Evolutionary conservation across 352 stramenopile genomes (phyloP).

Genomic region (Achlya hypogyna): DNA sequence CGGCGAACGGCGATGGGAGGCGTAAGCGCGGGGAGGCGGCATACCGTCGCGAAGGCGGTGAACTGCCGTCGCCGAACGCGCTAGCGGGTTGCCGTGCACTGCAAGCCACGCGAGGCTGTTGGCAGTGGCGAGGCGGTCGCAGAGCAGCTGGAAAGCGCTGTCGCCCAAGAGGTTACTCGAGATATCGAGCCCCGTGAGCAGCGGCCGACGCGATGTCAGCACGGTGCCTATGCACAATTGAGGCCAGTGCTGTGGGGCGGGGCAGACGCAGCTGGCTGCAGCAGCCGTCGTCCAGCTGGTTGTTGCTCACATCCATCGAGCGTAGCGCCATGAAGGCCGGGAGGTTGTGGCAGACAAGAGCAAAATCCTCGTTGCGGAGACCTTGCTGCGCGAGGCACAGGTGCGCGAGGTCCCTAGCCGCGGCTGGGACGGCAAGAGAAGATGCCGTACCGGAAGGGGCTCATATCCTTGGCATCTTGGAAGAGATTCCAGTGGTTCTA

Average conservation of each 20-base stretch:
- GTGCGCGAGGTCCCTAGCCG: neutral
- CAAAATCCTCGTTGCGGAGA: neutral
- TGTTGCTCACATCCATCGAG: neutral
- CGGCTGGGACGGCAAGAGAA: neutral
- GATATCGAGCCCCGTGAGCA: neutral
- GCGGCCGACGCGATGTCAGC: neutral
- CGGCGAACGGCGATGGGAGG: neutral
- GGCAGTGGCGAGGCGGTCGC: neutral
- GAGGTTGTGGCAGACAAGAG: neutral
- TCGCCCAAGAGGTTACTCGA: neutral
- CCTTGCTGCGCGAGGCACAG: neutral
- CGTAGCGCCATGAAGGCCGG: neutral
- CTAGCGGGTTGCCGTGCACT: neutral
- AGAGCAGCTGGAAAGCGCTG: neutral
- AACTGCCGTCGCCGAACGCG: neutral
- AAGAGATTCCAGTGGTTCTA: neutral
- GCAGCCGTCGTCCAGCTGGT: neutral
- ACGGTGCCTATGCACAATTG: neutral
- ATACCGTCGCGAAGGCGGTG: neutral
- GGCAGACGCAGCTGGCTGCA: neutral
- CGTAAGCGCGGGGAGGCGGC: neutral
- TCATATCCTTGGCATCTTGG: neutral
- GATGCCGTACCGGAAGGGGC: neutral
- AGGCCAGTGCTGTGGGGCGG: neutral
- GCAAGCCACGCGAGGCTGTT: neutral